phyloP scores from a whole-genome alignment of 306 rosid species.

The Echinosophora koreensis region DNA sequence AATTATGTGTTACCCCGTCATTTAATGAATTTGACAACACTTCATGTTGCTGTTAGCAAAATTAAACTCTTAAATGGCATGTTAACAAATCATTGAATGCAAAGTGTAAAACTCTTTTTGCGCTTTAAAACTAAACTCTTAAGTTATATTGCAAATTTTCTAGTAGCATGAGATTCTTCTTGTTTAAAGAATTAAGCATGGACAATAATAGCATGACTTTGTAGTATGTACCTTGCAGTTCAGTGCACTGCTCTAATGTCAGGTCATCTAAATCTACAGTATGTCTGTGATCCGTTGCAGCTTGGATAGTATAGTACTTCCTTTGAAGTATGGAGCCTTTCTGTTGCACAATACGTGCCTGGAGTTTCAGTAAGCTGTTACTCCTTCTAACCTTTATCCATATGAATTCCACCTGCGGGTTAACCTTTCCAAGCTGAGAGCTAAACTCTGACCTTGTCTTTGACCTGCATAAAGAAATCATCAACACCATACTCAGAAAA shows the following conservation, averaged over 20 bases:
- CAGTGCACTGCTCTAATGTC: conserved; percentile 64
- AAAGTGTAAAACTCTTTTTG: no score
- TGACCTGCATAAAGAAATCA: conserved; percentile 53
- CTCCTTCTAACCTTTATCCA: conserved; percentile 76
- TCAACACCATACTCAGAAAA: conserved; percentile 47
- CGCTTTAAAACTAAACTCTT: no score
- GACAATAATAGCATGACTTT: not conserved
- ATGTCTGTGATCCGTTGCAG: conserved; percentile 69
- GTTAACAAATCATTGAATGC: no score
- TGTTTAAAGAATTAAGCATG: not conserved
- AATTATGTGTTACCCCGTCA: no score
- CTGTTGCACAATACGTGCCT: conserved; percentile 56
- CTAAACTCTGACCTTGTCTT: conserved; percentile 68
- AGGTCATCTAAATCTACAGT: conserved; percentile 66
- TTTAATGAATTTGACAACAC: no score
- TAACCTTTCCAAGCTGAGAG: conserved; percentile 62
- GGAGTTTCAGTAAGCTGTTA: conserved; percentile 56
- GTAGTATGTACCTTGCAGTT: conserved; percentile 60
- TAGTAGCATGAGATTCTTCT: not conserved
- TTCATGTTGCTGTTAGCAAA: no score
- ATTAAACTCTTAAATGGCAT: no score
- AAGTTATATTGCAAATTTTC: not conserved
- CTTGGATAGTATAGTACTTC: conserved; percentile 62
- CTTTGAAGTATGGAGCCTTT: conserved; percentile 56
- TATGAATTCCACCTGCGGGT: conserved; percentile 51